Conservation (phyloP, 768 basidiomycete genomes). For the Lactarius sanguifluus region DNA sequence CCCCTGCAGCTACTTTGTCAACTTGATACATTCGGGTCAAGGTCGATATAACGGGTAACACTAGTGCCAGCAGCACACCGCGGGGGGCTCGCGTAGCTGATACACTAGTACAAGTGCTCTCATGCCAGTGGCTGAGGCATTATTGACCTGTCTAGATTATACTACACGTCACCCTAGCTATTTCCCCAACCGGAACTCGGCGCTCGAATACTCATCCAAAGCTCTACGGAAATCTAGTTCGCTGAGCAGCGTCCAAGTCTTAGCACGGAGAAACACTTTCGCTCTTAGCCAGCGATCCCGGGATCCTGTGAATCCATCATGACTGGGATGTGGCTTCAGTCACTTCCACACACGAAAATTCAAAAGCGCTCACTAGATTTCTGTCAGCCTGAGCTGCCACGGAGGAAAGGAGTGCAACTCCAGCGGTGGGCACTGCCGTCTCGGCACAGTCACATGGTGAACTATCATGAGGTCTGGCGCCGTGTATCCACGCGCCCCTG, state of each 20-base stretch:
- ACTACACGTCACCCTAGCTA: neutral
- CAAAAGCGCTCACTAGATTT: slow-evolving; percentile 61
- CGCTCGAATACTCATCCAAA: slow-evolving; percentile 67
- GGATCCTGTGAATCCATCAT: slow-evolving; percentile 22
- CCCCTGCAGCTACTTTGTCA: no score
- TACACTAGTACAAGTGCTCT: neutral
- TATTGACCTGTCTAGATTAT: slow-evolving; percentile 1
- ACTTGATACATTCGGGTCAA: neutral
- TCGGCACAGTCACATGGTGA: slow-evolving; percentile 51
- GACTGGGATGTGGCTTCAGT: slow-evolving; percentile 25
- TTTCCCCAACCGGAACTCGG: slow-evolving; percentile 79
- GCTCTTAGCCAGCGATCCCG: slow-evolving; percentile 16
- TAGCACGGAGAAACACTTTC: neutral
- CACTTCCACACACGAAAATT: slow-evolving; percentile 3
- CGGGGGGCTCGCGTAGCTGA: neutral
- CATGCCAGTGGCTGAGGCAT: neutral
- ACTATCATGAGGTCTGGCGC: slow-evolving; percentile 79
- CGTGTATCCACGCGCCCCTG: slow-evolving; percentile 55
- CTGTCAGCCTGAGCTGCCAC: slow-evolving; percentile 81
- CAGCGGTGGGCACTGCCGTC: slow-evolving; percentile 44
- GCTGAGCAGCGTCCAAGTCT: slow-evolving; percentile 33
- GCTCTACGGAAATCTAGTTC: slow-evolving; percentile 65
- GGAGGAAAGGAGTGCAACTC: slow-evolving; percentile 80
- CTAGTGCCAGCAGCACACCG: neutral
- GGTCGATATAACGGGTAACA: neutral